These are phyloP conservation scores for Podospora pseudocomata DNA, from an alignment of 495 filamentous ascomycete genomes.

Conservation along the genomic window DNA sequence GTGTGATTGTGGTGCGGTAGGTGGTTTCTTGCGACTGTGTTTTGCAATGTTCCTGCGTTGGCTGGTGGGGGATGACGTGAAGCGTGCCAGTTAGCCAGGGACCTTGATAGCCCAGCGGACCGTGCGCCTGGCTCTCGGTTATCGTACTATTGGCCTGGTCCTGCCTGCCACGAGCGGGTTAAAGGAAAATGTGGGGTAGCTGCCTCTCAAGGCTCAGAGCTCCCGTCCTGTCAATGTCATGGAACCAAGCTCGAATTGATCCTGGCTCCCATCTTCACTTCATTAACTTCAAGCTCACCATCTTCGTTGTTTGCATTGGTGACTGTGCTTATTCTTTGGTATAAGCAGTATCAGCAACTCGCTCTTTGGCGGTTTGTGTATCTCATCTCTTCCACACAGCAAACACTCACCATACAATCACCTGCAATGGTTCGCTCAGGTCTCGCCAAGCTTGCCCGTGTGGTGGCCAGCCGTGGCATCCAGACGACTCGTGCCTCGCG, in stretches of 20 bases:
- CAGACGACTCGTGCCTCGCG: conserved; percentile 9
- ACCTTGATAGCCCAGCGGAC: conserved; percentile 4
- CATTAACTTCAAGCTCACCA: background rate
- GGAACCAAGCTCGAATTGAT: background rate
- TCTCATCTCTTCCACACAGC: background rate
- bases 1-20: background rate
- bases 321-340: background rate
- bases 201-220: background rate
- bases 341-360: background rate
- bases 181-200: background rate
- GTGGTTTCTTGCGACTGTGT: background rate
- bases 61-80: conserved; percentile 8
- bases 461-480: conserved; percentile 20
- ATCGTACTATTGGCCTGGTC: conserved; percentile 6
- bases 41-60: background rate
- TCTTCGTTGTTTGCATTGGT: background rate
- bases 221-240: background rate
- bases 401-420: background rate
- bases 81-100: conserved; percentile 1
- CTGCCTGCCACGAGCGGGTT: background rate
- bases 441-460: conserved; percentile 26
- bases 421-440: conserved; percentile 31
- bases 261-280: background rate
- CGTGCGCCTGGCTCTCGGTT: background rate
- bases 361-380: background rate